phyloP scores from a whole-genome alignment of 2,329 filamentous ascomycete species.

The Pseudogymnoascus sp. region DNA sequence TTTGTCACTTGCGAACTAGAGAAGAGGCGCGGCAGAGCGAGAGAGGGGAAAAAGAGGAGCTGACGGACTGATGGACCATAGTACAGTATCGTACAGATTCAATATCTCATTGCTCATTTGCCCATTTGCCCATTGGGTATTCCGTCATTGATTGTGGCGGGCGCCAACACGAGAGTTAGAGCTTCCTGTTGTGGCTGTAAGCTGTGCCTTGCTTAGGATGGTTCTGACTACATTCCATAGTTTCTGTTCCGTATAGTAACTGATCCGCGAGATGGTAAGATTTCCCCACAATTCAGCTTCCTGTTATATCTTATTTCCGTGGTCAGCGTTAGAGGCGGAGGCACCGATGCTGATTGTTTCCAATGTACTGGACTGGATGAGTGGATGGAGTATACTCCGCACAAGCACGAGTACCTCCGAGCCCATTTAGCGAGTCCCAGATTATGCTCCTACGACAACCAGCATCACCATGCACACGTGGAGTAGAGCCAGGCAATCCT shows the following conservation, averaged over 20 bases:
- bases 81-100: neutral
- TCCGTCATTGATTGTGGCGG: conserved; percentile 6
- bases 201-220: neutral
- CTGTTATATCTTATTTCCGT: neutral
- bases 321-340: conserved; percentile 6
- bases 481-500: neutral
- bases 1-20: neutral
- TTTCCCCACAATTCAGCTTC: conserved; percentile 6
- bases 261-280: conserved; percentile 3
- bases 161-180: neutral
- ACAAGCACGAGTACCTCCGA: conserved; percentile 2
- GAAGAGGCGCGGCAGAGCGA: neutral
- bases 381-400: neutral
- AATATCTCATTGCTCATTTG: neutral
- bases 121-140: neutral
- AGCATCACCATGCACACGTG: neutral
- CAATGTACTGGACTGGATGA: too few species aligned
- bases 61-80: neutral
- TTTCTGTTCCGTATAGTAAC: neutral
- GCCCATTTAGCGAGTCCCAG: neutral
- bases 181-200: neutral
- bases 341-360: conserved; percentile 7
- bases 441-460: neutral
- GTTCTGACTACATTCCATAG: neutral
- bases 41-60: conserved; percentile 6